A percentile compares a stretch with the other conserved stretches of the same genome.
Conservation (phyloP, 2,329 filamentous ascomycete genomes). For the Epichloe amarillans region DNA sequence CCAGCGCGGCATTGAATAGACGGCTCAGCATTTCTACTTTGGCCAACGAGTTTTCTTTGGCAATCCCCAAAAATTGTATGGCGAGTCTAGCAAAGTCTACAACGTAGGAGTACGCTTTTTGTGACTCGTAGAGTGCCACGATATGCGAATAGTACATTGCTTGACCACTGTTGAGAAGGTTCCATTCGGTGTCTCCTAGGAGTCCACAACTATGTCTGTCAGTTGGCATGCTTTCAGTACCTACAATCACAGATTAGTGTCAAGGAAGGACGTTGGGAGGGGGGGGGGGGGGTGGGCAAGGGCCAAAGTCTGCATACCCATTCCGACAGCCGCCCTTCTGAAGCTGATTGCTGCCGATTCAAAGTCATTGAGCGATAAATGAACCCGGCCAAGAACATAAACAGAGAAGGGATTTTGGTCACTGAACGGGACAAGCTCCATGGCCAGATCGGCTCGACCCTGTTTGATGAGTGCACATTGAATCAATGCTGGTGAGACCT, state of each 20-base stretch:
- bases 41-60: conserved; percentile 24
- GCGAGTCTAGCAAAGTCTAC: conserved; percentile 71
- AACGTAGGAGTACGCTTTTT: conserved; percentile 65
- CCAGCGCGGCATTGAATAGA: conserved; percentile 69
- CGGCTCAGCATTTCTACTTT: conserved; percentile 66
- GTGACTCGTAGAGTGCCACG: conserved; percentile 65
- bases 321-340: conserved; percentile 66
- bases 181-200: conserved; percentile 64
- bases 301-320: conserved; percentile 46
- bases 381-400: conserved; percentile 76
- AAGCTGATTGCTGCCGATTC: conserved; percentile 63
- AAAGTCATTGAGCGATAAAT: conserved; percentile 60
- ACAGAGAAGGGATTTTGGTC: conserved; percentile 48
- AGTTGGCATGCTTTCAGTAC: conserved; percentile 30
- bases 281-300: too few relatives aligned
- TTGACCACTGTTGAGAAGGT: conserved; percentile 55
- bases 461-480: conserved; percentile 49
- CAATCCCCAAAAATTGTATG: conserved; percentile 43
- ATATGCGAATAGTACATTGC: conserved; percentile 81
- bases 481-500: conserved; percentile 45
- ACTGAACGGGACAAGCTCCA: conserved; percentile 43
- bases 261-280: not conserved
- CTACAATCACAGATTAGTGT: conserved; percentile 15
- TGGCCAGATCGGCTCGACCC: conserved; percentile 45
- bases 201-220: conserved; percentile 50